phyloP scores from a whole-genome alignment of 108 stramenopile species.

The Cyclotella kingstonii region DNA sequence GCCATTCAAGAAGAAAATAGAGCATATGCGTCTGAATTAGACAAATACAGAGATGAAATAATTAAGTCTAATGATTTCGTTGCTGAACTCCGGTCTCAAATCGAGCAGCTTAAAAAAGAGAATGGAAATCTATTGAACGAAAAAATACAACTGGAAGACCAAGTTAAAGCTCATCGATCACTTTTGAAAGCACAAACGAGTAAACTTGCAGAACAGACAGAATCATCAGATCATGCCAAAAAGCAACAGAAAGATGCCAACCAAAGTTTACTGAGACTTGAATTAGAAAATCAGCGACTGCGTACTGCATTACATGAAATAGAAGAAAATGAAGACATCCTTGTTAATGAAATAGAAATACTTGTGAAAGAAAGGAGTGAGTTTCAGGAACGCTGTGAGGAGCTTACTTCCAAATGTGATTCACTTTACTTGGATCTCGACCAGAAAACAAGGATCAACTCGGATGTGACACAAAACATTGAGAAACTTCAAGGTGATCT shows the following conservation, averaged over 20 bases:
- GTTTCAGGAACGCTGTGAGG: conserved; percentile 23
- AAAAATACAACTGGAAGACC: conserved; percentile 22
- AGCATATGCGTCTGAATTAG: background rate
- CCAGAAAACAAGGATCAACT: conserved; percentile 12
- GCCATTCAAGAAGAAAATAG: conserved; percentile 24
- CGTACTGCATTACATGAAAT: conserved; percentile 29
- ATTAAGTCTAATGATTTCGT: conserved; percentile 5
- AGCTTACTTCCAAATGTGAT: conserved; percentile 23
- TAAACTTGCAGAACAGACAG: conserved; percentile 21
- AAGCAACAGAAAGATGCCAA: conserved; percentile 15
- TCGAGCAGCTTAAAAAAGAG: conserved; percentile 31
- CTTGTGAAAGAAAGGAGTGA: conserved; percentile 34
- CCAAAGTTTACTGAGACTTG: conserved; percentile 24
- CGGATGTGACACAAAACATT: conserved; percentile 10
- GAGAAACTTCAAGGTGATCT: conserved; percentile 14
- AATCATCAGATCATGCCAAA: conserved; percentile 25
- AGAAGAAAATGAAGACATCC: conserved; percentile 37
- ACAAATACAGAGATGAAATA: conserved; percentile 27
- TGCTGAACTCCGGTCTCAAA: conserved; percentile 15
- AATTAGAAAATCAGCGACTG: conserved; percentile 40
- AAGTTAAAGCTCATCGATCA: conserved; percentile 23
- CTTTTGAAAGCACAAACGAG: conserved; percentile 23
- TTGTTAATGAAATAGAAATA: conserved; percentile 39
- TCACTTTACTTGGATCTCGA: conserved; percentile 27
- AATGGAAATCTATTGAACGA: conserved; percentile 20